These are phyloP conservation scores for Lithospermum erythrorhizon DNA, from an alignment of 257 asterid genomes.

Conservation along the genomic window DNA sequence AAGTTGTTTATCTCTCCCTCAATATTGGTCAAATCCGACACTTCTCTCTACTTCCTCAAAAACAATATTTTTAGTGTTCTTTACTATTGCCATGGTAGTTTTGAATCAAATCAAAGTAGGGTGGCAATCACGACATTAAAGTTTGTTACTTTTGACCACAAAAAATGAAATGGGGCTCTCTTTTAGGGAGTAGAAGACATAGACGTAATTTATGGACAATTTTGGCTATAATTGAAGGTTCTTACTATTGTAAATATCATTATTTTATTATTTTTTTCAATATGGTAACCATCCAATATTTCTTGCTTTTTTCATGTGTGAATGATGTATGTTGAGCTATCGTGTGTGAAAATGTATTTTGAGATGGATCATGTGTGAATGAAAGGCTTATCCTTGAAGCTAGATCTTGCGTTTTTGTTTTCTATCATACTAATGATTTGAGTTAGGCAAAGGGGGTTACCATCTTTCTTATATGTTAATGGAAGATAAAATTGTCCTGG, in stretches of 20 bases:
- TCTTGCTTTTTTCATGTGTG: not conserved
- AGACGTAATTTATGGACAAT: not conserved
- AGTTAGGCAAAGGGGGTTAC: no score
- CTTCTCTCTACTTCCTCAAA: no score
- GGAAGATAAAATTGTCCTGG: not conserved
- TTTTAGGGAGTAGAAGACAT: not conserved
- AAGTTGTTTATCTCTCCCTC: no score
- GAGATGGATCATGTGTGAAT: not conserved
- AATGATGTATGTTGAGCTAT: no score
- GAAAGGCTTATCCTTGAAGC: not conserved
- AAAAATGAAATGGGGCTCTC: not conserved
- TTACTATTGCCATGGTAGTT: no score
- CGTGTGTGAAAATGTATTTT: not conserved
- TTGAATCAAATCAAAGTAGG: no score
- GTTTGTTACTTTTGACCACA: not conserved
- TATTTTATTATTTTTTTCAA: no score
- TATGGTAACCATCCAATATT: not conserved
- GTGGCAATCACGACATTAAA: not conserved
- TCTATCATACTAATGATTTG: not conserved
- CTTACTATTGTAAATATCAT: not conserved
- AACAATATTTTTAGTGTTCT: no score
- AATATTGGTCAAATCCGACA: no score
- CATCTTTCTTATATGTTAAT: no score
- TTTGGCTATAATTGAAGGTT: not conserved
- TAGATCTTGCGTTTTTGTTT: not conserved